Conservation (phyloP, 2,329 filamentous ascomycete genomes). For the Aspergillus viridinutans region DNA sequence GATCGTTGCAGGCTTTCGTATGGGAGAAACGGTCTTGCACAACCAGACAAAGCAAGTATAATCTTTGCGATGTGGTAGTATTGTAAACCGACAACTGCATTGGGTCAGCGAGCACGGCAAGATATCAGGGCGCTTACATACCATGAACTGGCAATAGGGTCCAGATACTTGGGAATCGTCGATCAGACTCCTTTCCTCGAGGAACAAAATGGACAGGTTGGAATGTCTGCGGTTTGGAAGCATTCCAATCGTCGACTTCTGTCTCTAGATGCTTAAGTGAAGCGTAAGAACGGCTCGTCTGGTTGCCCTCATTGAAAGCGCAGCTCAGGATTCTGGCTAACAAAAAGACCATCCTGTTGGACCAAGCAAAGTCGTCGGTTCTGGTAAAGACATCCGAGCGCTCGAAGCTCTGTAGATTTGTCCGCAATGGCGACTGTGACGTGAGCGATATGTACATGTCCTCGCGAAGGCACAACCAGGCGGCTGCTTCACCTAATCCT, state of each 20-base stretch:
- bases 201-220: conserved; percentile 23
- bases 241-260: conserved; percentile 21
- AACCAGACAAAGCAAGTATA: conserved; percentile 19
- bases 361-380: conserved; percentile 35
- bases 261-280: conserved; percentile 2
- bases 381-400: conserved; percentile 29
- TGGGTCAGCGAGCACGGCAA: background rate
- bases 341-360: conserved; percentile 33
- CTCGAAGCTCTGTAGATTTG: conserved; percentile 33
- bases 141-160: conserved; percentile 31
- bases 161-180: conserved; percentile 27
- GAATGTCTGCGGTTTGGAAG: conserved; percentile 19
- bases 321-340: conserved; percentile 29
- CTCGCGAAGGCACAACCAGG: conserved; percentile 38
- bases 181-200: conserved; percentile 14
- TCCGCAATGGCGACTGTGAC: conserved; percentile 29
- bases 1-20: conserved; percentile 20
- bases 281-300: background rate
- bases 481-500: conserved; percentile 37
- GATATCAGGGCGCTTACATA: background rate
- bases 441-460: conserved; percentile 37
- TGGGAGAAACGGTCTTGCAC: conserved; percentile 5
- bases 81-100: conserved; percentile 30
- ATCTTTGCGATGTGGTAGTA: conserved; percentile 34
- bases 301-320: conserved; percentile 11